Percentiles rank a stretch among this genome's conserved stretches.
These are phyloP conservation scores for Russula virescens DNA, from an alignment of 768 basidiomycete species.

Conservation along the genomic window DNA sequence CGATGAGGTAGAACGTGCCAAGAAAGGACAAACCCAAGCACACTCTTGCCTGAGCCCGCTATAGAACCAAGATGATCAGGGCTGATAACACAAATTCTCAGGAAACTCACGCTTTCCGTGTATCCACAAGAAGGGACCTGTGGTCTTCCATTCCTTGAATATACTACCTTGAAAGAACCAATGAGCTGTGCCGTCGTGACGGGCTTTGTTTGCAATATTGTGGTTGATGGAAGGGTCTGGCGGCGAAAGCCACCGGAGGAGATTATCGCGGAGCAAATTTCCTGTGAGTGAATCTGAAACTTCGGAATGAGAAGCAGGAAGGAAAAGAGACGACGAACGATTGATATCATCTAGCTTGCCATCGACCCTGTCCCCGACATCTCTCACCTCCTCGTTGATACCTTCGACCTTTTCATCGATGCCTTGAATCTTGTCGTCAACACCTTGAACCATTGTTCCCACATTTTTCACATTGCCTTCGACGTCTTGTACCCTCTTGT, in stretches of 20 bases:
- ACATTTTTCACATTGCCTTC: background rate
- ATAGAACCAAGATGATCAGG: background rate
- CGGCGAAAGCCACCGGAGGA: background rate
- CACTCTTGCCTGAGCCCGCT: slow-evolving; percentile 9
- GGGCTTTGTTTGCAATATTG: background rate
- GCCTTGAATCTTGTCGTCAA: background rate
- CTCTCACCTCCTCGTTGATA: background rate
- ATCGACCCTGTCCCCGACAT: background rate
- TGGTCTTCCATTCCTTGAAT: background rate
- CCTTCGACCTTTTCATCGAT: background rate
- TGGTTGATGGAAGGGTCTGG: background rate
- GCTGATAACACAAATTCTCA: background rate
- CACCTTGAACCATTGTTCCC: background rate
- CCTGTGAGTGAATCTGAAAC: background rate
- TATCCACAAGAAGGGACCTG: background rate
- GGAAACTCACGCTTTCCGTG: background rate
- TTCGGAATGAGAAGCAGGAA: background rate
- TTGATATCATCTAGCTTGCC: background rate
- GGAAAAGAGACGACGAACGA: background rate
- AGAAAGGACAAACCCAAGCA: background rate
- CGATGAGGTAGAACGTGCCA: background rate
- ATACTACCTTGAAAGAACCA: background rate
- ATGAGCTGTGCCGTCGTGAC: background rate
- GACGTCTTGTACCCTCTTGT: background rate
- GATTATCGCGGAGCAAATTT: background rate